Conservation (phyloP, 495 filamentous ascomycete genomes). For the Opeltia flavorubescens region DNA sequence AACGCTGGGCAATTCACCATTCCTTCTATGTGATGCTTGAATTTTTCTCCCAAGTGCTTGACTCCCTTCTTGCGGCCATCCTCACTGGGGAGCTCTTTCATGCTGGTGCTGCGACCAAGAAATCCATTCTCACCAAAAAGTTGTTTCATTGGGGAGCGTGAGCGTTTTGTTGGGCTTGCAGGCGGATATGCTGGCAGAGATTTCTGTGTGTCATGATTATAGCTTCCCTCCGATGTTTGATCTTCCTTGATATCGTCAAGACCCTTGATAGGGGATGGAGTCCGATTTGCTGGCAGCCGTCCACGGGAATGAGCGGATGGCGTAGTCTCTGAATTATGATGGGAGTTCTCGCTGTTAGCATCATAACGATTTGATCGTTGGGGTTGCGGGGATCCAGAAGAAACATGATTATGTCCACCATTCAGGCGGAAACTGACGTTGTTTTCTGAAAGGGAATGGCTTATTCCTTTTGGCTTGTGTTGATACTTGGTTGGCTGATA, state of each 20-base stretch:
- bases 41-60: conserved; percentile 27
- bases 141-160: conserved; percentile 34
- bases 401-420: not conserved
- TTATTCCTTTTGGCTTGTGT: conserved; percentile 9
- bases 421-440: conserved; percentile 9
- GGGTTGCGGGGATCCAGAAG: conserved; percentile 1
- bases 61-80: conserved; percentile 24
- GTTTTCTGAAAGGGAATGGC: conserved; percentile 15
- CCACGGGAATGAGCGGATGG: conserved; percentile 9
- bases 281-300: conserved; percentile 7
- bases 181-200: conserved; percentile 5
- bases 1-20: conserved; percentile 23
- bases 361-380: not conserved
- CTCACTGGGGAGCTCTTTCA: conserved; percentile 16
- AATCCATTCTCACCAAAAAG: conserved; percentile 40
- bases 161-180: conserved; percentile 16
- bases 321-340: not conserved
- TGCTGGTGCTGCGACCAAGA: conserved; percentile 27
- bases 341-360: conserved; percentile 5
- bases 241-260: conserved; percentile 15
- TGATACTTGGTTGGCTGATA: conserved; percentile 5
- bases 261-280: conserved; percentile 11
- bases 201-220: not conserved
- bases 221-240: not conserved
- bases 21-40: conserved; percentile 33